Percentiles rank a stretch among this genome's conserved stretches.
phyloP scores from a whole-genome alignment of 306 rosid species.

The Acacia confusa region DNA sequence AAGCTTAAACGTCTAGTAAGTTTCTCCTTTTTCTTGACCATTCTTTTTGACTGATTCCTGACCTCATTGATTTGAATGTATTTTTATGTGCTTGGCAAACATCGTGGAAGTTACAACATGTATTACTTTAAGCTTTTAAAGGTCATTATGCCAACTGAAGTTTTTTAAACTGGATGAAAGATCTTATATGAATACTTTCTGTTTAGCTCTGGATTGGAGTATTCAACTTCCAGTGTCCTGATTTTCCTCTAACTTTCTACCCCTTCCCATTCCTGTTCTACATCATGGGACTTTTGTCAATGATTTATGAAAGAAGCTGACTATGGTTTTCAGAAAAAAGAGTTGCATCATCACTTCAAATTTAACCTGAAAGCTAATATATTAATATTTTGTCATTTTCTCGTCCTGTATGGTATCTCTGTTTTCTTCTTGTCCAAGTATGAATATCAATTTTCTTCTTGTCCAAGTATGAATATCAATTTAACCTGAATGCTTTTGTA shows the following conservation, averaged over 20 bases:
- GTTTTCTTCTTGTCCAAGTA: neutral
- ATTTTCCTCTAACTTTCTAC: neutral
- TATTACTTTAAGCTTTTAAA: slow-evolving; percentile 10
- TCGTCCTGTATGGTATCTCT: neutral
- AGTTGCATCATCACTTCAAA: neutral
- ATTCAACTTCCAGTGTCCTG: no score
- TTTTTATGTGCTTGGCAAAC: slow-evolving; percentile 11
- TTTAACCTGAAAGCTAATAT: neutral
- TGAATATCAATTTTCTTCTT: neutral
- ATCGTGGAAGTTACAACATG: slow-evolving; percentile 14
- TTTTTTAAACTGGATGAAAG: neutral
- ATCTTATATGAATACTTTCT: neutral
- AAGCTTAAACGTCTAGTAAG: slow-evolving; percentile 80
- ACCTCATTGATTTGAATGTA: slow-evolving; percentile 16
- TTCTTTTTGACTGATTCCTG: neutral
- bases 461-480: no score
- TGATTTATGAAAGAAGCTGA: neutral
- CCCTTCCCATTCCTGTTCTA: neutral
- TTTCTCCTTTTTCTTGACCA: slow-evolving; percentile 23
- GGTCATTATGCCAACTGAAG: slow-evolving; percentile 6
- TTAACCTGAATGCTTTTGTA: no score
- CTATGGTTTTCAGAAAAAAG: neutral
- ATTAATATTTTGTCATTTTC: neutral
- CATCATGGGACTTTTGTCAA: neutral
- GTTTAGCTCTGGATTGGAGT: no score